These are phyloP conservation scores for Penicillium atrosanguineum DNA, from an alignment of 495 filamentous ascomycete species.

Conservation along the genomic window DNA sequence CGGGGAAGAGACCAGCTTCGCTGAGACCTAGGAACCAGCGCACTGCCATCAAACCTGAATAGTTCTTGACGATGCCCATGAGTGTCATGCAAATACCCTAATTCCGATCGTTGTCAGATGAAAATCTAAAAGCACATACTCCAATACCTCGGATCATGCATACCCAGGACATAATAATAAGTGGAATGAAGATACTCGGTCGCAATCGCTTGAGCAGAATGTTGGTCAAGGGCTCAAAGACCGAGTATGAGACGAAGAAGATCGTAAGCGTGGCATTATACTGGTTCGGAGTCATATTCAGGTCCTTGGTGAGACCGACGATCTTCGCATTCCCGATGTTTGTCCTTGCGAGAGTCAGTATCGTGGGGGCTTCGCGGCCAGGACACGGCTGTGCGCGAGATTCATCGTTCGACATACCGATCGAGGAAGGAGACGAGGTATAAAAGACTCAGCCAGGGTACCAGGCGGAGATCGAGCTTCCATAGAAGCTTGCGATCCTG, in stretches of 20 bases:
- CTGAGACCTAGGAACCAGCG: conserved; percentile 82
- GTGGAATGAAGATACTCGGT: conserved; percentile 66
- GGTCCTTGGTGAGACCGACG: conserved; percentile 62
- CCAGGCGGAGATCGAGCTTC: conserved; percentile 67
- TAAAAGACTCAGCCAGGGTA: conserved; percentile 82
- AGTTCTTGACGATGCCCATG: conserved; percentile 82
- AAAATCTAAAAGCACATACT: neutral
- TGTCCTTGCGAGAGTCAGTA: conserved; percentile 43
- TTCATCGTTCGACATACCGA: conserved; percentile 33
- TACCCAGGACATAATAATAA: conserved; percentile 58
- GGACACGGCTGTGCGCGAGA: neutral
- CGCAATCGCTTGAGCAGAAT: conserved; percentile 76
- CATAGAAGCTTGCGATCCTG: conserved; percentile 67
- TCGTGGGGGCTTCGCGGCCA: neutral
- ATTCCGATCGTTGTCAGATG: neutral
- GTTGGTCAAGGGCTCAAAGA: conserved; percentile 87
- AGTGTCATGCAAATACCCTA: conserved; percentile 79
- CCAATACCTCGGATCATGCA: neutral
- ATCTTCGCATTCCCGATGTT: conserved; percentile 91
- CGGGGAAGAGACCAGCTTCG: conserved; percentile 85
- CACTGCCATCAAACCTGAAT: conserved; percentile 73
- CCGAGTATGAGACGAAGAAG: conserved; percentile 89
- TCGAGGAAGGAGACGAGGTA: conserved; percentile 87
- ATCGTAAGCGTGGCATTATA: conserved; percentile 80
- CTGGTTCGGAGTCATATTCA: conserved; percentile 62